Base-by-base conservation (phyloP, 148 eudicot species). In the Rhododendron ovatum region DNA sequence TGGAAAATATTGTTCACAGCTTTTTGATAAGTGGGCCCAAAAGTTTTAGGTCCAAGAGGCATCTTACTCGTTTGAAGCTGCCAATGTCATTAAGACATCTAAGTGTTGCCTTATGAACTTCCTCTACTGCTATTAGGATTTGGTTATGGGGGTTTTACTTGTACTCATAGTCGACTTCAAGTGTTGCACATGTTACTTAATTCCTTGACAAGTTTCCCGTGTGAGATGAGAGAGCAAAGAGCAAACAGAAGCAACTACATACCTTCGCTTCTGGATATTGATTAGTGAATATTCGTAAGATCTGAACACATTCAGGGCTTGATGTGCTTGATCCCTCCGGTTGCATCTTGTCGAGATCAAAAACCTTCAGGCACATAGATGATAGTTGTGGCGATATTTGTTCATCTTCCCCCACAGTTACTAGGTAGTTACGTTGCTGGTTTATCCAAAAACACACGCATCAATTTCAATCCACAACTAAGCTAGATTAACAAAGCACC, bases 211-310 rank as follows among this genome's bases (percentile, higher is more conserved):
- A 53, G 39, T 78, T 13, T 83, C 48, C 20, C 24, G 39, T 41
- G 59, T 57, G n/a, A 33, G 22, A 47, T 14, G 71, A 17, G 39
- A 50, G 61, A 61, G 63, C 48, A 87, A 81, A 24, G 82, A 61
- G 45, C 26, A 55, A 82, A 71, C 53, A 86, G 57, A 47, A 81
- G 28, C 67, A 26, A 65, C 47, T 65, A 28, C 71, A 43, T 89
- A 94, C 99, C 96, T 97, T 94, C 77, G 98, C 98, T 91, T 95
- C 96, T 47, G 98, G 95, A 74, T 90, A 96, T 80, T 95, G 98
- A 48, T 90, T 93, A 73, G 99, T 97, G 84, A 97, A 97, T 89
- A 97, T 90, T n/a, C 99, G 92, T 91, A 97, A 86, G 88, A 93
- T 97, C 83, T 95, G 98, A 77, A 95, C 86, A 87, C 98, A 97